Evolutionary conservation across 768 basidiomycete genomes (phyloP), one percentile per base, ranked within the genome.

Genomic region (Cystofilobasidium bisporidii): DNA sequence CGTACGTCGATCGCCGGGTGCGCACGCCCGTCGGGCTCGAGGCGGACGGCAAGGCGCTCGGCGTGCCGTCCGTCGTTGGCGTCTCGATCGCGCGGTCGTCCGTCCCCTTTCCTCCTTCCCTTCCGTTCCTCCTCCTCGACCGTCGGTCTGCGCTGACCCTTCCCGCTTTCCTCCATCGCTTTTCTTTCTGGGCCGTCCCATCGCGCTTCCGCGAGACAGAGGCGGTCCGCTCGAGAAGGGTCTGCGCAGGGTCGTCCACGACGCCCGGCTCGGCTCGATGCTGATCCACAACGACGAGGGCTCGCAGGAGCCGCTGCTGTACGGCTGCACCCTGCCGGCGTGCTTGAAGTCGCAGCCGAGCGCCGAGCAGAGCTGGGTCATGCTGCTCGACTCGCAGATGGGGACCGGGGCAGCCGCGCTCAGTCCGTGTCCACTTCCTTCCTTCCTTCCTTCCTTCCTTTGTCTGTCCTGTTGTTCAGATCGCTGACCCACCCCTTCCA

Each of bases 311-410:
- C 92, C 93, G 0, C 77, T 93, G 12, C 80, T 97, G 32, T 82
- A 96, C 61, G 88, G 94, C 73, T 82, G 83, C 64, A 84, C 84
- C 79, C 82, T 99, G 28, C 94, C 94, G 1, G 76, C 80, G 5
- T 86, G 80, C 74, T 77, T 98, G 62, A 87, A 89, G 45, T 77
- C 82, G 15, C 79, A 86, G 48, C 79, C 84, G 61, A 78, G 80
- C 43, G 91, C 92, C 3, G 77, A 80, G 69, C 79, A 88, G 36
- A 79, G 87, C 0, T 89, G 85, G 79, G 93, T 96, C 0, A 87
- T 96, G 75, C 77, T 99, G 15, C 81, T 97, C 48, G 94, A 97
- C 74, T 87, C 89, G 22, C 92, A 94, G 86, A 91, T 98, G 75
- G 91, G 90, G 9, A 97, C 94, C 0, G 94, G 87, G 6, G 92